phyloP scores from a whole-genome alignment of 2,329 filamentous ascomycete genomes.

The Xylogone sp. region DNA sequence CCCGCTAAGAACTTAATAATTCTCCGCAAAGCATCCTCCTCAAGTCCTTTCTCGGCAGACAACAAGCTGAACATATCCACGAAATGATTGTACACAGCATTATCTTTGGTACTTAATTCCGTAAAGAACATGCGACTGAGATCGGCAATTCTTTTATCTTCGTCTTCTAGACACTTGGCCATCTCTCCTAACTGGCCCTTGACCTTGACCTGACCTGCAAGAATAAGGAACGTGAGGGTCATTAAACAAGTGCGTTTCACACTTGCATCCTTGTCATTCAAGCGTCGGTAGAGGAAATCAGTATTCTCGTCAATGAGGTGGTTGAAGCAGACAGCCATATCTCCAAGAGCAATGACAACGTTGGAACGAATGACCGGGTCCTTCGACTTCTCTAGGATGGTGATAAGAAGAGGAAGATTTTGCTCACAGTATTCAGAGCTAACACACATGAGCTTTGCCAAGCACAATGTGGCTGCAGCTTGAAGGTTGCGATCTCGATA shows the following conservation, averaged over 20 bases:
- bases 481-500: slow-evolving; percentile 90
- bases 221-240: slow-evolving; percentile 95
- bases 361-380: slow-evolving; percentile 94
- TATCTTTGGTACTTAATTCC: slow-evolving; percentile 95
- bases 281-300: slow-evolving; percentile 90
- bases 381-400: slow-evolving; percentile 91
- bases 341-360: slow-evolving; percentile 91
- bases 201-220: slow-evolving; percentile 98
- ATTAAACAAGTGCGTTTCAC: slow-evolving; percentile 98
- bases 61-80: slow-evolving; percentile 97
- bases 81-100: slow-evolving; percentile 98
- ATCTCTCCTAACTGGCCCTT: slow-evolving; percentile 98
- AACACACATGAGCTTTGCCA: slow-evolving; percentile 98
- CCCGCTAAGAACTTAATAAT: slow-evolving; percentile 91
- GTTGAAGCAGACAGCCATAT: slow-evolving; percentile 99
- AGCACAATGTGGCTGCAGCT: slow-evolving; percentile 86
- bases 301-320: slow-evolving; percentile 99
- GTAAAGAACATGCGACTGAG: slow-evolving; percentile 98
- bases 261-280: slow-evolving; percentile 82
- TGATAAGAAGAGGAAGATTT: slow-evolving; percentile 90
- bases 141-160: slow-evolving; percentile 91
- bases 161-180: slow-evolving; percentile 97
- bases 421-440: slow-evolving; percentile 93
- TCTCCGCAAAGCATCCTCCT: slow-evolving; percentile 79
- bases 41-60: slow-evolving; percentile 73